These are phyloP conservation scores for Hygrocybe punicea DNA, from an alignment of 768 basidiomycete species.

Conservation along the genomic window DNA sequence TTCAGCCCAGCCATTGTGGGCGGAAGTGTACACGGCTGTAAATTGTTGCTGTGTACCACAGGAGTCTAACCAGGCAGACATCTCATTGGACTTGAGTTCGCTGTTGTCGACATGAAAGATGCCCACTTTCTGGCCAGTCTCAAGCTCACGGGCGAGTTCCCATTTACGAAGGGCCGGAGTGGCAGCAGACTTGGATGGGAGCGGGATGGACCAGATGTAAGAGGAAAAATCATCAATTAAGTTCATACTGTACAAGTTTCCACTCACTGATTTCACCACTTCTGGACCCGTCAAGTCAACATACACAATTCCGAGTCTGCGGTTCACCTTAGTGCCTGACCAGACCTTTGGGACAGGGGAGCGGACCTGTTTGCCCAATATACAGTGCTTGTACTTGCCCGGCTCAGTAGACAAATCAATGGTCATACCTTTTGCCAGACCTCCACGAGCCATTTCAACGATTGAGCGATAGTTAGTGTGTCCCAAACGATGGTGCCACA, in stretches of 20 bases:
- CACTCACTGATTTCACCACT: constrained; percentile 5
- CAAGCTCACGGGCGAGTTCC: constrained; percentile 21
- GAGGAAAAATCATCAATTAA: constrained; percentile 35
- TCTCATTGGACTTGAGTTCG: constrained; percentile 19
- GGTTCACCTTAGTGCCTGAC: neutral
- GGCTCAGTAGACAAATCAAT: constrained; percentile 11
- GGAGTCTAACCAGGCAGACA: constrained; percentile 11
- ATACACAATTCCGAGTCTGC: constrained; percentile 10
- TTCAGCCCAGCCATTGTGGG: constrained; percentile 38
- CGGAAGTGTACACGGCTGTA: constrained; percentile 36
- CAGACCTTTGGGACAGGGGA: constrained; percentile 12
- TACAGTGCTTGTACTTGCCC: constrained; percentile 13
- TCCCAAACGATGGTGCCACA: constrained; percentile 18
- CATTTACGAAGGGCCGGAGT: constrained; percentile 27
- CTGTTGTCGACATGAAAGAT: constrained; percentile 19
- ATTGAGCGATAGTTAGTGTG: constrained; percentile 14
- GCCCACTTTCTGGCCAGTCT: constrained; percentile 17
- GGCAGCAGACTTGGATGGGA: constrained; percentile 27
- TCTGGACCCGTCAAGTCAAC: constrained; percentile 14
- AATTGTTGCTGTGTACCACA: constrained; percentile 15
- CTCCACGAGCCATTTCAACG: constrained; percentile 3
- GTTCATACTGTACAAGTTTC: constrained; percentile 32
- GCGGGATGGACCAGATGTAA: constrained; percentile 32
- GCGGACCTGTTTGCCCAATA: constrained; percentile 16
- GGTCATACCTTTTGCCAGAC: constrained; percentile 16